Evolutionary conservation across 176 grass and related monocot genomes (phyloP).

Genomic region (Thalia dealbata): DNA sequence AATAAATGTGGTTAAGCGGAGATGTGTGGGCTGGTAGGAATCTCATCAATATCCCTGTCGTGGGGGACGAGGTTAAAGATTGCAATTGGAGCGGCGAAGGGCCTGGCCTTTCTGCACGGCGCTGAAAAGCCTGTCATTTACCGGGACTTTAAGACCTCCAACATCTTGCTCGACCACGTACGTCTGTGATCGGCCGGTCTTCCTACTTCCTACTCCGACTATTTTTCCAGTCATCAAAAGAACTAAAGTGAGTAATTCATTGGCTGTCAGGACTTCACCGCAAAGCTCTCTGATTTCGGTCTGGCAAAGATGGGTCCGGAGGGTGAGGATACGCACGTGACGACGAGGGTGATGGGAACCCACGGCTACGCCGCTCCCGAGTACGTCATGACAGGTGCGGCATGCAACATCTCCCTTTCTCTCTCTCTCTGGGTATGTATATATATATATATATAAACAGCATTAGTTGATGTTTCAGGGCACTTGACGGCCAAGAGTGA

Average conservation of each 20-base stretch:
- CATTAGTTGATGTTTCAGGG: conserved; percentile 6
- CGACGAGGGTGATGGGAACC: conserved; percentile 93
- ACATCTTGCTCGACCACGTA: conserved; percentile 84
- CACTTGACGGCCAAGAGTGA: conserved; percentile 81
- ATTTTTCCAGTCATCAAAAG: background rate
- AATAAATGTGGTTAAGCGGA: background rate
- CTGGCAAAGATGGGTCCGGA: conserved; percentile 86
- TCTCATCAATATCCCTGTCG: conserved; percentile 45
- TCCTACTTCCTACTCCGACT: background rate
- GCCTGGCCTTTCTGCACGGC: conserved; percentile 77
- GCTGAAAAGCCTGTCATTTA: conserved; percentile 70
- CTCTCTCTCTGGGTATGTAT: too few species aligned
- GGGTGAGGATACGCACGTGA: conserved; percentile 89
- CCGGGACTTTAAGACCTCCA: conserved; percentile 86
- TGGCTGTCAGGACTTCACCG: conserved; percentile 54
- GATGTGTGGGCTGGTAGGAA: conserved; percentile 21
- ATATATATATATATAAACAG: too few species aligned
- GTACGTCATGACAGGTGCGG: conserved; percentile 71
- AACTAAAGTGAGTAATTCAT: background rate
- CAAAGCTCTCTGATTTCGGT: conserved; percentile 93
- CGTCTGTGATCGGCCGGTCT: background rate
- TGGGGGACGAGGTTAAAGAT: conserved; percentile 80
- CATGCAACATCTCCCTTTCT: background rate
- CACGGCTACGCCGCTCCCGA: conserved; percentile 92
- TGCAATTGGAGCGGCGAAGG: conserved; percentile 76